phyloP scores from a whole-genome alignment of 176 grass and related monocot species.

The Bromus sterilis region DNA sequence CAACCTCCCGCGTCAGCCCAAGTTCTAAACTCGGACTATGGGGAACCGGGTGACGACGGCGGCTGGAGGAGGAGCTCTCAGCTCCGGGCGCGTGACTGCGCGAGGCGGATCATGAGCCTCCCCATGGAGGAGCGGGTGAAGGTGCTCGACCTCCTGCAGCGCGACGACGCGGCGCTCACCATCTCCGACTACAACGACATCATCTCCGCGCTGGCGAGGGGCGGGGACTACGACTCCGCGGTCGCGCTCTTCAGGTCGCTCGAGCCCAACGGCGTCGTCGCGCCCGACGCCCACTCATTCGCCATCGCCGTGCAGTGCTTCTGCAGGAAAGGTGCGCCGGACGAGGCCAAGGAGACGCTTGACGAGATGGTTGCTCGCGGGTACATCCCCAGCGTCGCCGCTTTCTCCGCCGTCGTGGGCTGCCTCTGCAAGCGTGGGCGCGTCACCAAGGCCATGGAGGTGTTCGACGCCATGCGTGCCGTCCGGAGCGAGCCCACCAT shows the following conservation, averaged over 20 bases:
- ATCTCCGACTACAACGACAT: slow-evolving; percentile 94
- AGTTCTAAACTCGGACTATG: neutral
- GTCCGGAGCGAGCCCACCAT: slow-evolving; percentile 57
- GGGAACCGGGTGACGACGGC: neutral
- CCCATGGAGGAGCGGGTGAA: slow-evolving; percentile 72
- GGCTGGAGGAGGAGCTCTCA: neutral
- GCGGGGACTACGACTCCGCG: slow-evolving; percentile 44
- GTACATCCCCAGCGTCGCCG: slow-evolving; percentile 35
- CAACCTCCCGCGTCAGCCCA: neutral
- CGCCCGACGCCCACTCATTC: slow-evolving; percentile 50
- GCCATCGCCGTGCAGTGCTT: slow-evolving; percentile 53
- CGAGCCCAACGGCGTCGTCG: slow-evolving; percentile 23
- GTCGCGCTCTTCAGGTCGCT: slow-evolving; percentile 55
- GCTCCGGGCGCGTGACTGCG: slow-evolving; percentile 25
- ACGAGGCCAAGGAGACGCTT: slow-evolving; percentile 53
- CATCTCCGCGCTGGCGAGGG: slow-evolving; percentile 48
- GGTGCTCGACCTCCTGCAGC: slow-evolving; percentile 71
- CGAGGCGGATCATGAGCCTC: slow-evolving; percentile 49
- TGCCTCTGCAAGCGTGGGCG: slow-evolving; percentile 76
- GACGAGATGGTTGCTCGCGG: slow-evolving; percentile 62
- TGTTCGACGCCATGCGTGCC: slow-evolving; percentile 63
- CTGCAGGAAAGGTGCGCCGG: slow-evolving; percentile 56
- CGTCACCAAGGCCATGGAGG: slow-evolving; percentile 51
- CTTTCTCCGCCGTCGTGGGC: slow-evolving; percentile 53
- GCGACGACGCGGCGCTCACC: slow-evolving; percentile 48